These are phyloP conservation scores for Trichoderma sp. DNA, from an alignment of 2,329 filamentous ascomycete species.

Conservation along the genomic window DNA sequence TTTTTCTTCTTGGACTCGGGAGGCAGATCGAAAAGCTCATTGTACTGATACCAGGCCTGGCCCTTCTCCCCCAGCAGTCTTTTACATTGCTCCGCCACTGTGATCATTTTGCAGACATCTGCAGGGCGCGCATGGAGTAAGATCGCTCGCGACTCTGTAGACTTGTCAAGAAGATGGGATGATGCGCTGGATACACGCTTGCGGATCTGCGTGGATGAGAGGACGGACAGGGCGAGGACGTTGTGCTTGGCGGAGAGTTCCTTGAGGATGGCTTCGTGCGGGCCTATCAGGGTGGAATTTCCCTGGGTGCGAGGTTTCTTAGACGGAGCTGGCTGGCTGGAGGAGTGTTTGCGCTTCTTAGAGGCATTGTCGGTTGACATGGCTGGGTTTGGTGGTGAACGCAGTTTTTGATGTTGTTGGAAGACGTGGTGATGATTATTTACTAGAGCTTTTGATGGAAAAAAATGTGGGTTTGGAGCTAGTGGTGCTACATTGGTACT, in stretches of 20 bases:
- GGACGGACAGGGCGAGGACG: conserved; percentile 52
- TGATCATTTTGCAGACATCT: conserved; percentile 64
- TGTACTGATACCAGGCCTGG: conserved; percentile 56
- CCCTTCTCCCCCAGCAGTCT: conserved; percentile 49
- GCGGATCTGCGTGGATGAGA: conserved; percentile 59
- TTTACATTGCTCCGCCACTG: conserved; percentile 65
- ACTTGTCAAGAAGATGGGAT: conserved; percentile 41
- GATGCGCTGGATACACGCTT: conserved; percentile 50
- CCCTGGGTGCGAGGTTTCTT: conserved; percentile 20
- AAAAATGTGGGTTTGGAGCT: conserved; percentile 11
- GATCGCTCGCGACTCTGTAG: conserved; percentile 35
- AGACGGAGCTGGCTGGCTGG: neutral
- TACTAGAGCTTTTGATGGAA: conserved; percentile 1
- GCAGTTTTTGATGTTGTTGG: neutral
- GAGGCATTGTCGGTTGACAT: conserved; percentile 18
- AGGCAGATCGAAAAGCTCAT: conserved; percentile 52
- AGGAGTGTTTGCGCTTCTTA: conserved; percentile 20
- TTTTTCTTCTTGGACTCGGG: conserved; percentile 25
- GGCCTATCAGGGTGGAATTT: conserved; percentile 31
- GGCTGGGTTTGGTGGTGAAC: neutral
- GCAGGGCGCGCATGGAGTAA: conserved; percentile 51
- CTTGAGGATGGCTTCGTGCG: conserved; percentile 44
- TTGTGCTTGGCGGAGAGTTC: conserved; percentile 48
- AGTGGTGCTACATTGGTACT: conserved; percentile 1
- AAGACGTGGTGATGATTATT: neutral